Evolutionary conservation across 352 stramenopile species (phyloP), one percentile per base, ranked within the genome.

Genomic region (Phytophthora fragariae): DNA sequence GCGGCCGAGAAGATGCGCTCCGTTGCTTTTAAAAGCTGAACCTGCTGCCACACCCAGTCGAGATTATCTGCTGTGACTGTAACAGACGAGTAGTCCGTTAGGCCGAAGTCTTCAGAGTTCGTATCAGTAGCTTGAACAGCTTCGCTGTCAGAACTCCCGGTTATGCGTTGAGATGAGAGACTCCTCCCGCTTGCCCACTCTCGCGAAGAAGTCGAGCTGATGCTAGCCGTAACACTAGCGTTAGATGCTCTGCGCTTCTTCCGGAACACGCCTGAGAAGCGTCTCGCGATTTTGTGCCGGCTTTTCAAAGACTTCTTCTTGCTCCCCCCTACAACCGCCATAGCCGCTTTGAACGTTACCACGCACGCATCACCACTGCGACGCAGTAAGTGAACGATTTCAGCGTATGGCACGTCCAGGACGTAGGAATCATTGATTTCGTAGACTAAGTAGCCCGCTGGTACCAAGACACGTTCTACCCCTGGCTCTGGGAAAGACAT

Each of bases 1-100:
- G 73, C 86, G 1, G 84, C 85, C 0, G 89, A 94, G 61, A 95
- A 94, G 12, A 92, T 82, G 33, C 89, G 86, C 57, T 95, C 89
- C 10, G 92, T 84, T 0, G 65, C 64, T 62, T 92, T 92, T 41
- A 94, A 72, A 24, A 91, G 62, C 46, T 90, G 72, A 17, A 93
- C 80, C 31, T 95, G 89, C 24, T 90, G 70, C 89, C 89, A 95
- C 5, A 84, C 86, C 85, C 85, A 94, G 9, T 78, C 70, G 10
- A 94, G 62, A 41, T 93, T 92, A n/a, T 68, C 68, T 35, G 62
- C 29, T 12, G 66, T 84, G 44, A 95, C 75, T 1, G 21, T 62
- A 15, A 95, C 70, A 2, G 68, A 58, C 2, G 82, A 85, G 72
- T 93, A 95, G 63, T 95, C 86, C 5, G 49, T 27, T 1, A 94